Evolutionary conservation across 176 grass and related monocot species (phyloP).

Genomic region (Raddia guianensis): DNA sequence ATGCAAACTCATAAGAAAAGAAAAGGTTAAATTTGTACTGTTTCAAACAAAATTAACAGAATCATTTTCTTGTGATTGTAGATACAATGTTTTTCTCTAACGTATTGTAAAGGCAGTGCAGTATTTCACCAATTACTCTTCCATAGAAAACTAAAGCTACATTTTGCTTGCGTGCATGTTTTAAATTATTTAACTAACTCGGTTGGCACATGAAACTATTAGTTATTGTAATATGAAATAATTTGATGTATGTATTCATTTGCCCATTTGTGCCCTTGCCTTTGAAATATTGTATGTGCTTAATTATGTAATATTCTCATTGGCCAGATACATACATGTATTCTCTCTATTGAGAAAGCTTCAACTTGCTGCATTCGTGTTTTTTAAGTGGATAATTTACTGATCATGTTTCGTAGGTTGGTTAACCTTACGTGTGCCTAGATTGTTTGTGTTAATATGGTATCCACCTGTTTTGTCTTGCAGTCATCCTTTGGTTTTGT

Average conservation of each 20-base stretch:
- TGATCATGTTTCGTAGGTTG: constrained; percentile 28
- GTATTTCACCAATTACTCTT: background rate
- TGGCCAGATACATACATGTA: background rate
- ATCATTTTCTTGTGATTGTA: background rate
- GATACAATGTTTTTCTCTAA: background rate
- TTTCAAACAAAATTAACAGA: background rate
- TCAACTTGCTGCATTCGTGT: constrained; percentile 20
- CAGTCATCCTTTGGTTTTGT: constrained; percentile 99
- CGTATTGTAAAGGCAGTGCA: background rate
- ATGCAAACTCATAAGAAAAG: constrained; percentile 98
- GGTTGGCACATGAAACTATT: background rate
- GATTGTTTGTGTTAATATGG: constrained; percentile 10
- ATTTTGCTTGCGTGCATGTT: background rate
- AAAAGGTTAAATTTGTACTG: constrained; percentile 63
- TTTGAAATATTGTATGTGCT: constrained; percentile 20
- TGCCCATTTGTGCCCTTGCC: background rate
- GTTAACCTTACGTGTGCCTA: constrained; percentile 2
- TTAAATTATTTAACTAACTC: constrained; percentile 2
- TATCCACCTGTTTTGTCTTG: constrained; percentile 17
- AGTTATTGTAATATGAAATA: background rate
- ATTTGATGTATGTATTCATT: background rate
- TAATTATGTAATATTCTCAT: constrained; percentile 19
- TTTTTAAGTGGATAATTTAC: constrained; percentile 22
- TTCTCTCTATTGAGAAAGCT: constrained; percentile 13
- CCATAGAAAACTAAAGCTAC: background rate